Conservation (phyloP, 208 protist species). For the Jaenimonas drosophilae region DNA sequence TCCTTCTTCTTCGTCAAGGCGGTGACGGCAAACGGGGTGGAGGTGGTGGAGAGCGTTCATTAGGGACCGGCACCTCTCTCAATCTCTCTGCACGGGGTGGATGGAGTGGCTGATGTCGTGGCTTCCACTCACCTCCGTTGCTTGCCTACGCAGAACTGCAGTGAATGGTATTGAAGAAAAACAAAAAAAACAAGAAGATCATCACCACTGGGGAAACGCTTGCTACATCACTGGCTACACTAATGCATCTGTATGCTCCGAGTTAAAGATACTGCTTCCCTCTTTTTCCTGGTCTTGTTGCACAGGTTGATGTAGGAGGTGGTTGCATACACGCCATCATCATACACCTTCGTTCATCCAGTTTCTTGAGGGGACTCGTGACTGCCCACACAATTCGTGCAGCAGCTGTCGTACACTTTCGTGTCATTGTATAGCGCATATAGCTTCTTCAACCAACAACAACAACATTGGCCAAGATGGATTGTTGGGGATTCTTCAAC, state of each 20-base stretch:
- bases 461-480: constrained; percentile 10
- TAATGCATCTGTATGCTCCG: too few species aligned
- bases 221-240: too few species aligned
- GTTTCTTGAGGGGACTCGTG: neutral
- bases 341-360: too few species aligned
- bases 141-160: neutral
- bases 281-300: too few species aligned
- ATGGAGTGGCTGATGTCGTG: neutral
- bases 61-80: constrained; percentile 10
- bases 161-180: neutral
- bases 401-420: too few species aligned
- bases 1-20: constrained; percentile 89
- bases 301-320: too few species aligned
- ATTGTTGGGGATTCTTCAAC: constrained; percentile 72
- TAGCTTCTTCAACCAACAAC: too few species aligned
- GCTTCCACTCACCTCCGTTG: neutral
- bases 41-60: constrained; percentile 42
- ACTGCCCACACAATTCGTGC: neutral
- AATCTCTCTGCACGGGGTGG: neutral
- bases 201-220: too few species aligned
- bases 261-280: too few species aligned
- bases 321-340: too few species aligned
- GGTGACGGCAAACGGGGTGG: constrained; percentile 83
- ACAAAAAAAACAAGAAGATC: constrained; percentile 2
- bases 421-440: too few species aligned